Percentiles rank a stretch among this genome's conserved stretches.
These are phyloP conservation scores for Castanopsis chinensis DNA, from an alignment of 306 rosid genomes.

Conservation along the genomic window DNA sequence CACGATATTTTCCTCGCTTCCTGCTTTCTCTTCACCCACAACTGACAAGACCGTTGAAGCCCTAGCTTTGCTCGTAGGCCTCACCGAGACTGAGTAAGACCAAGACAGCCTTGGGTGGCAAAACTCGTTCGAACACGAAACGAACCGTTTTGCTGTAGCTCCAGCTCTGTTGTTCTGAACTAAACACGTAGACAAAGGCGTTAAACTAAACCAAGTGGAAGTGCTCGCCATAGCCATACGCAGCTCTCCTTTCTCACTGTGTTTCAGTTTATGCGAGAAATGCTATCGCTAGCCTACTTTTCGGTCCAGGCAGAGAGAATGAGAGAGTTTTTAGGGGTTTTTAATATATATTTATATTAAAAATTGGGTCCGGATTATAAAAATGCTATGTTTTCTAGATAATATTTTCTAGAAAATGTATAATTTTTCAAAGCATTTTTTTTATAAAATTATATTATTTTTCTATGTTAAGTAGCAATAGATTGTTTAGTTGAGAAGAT, in stretches of 20 bases:
- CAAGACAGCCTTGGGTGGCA: neutral
- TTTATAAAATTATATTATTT: too few relatives aligned
- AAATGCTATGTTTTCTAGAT: too few relatives aligned
- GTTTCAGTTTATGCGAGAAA: neutral
- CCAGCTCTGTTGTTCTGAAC: neutral
- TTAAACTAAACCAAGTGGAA: neutral
- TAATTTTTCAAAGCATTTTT: too few relatives aligned
- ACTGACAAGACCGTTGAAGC: conserved; percentile 19
- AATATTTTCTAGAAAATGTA: too few relatives aligned
- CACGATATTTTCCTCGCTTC: neutral
- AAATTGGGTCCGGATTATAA: too few relatives aligned
- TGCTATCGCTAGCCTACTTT: too few relatives aligned
- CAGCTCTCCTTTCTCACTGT: neutral
- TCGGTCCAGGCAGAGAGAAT: too few relatives aligned
- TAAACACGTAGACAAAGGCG: conserved; percentile 11
- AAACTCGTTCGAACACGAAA: neutral
- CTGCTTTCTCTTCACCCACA: conserved; percentile 23
- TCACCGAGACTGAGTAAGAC: neutral
- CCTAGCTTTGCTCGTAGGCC: conserved; percentile 1
- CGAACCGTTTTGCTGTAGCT: neutral
- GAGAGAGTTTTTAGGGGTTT: too few relatives aligned
- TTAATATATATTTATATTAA: too few relatives aligned
- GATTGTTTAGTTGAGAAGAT: too few relatives aligned
- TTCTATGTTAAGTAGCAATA: too few relatives aligned
- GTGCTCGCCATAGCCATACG: conserved; percentile 12